Percentiles rank a stretch among this genome's conserved stretches.
Evolutionary conservation across 148 eudicot species (phyloP).

Genomic region (Gaultheria prostrata): DNA sequence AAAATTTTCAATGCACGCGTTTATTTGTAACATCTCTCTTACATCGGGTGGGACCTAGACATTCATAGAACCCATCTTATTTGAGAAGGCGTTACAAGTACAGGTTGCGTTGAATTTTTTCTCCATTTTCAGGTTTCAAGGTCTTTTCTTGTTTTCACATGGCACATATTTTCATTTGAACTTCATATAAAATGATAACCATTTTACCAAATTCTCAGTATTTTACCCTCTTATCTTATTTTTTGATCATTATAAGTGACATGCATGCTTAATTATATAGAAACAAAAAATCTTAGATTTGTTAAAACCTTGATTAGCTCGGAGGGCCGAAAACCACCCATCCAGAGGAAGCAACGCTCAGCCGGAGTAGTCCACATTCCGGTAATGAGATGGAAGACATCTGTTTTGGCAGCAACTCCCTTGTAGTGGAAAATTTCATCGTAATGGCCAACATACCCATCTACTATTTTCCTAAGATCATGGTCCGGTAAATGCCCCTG

Average conservation of each 20-base stretch:
- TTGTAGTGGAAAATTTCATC: conserved; percentile 78
- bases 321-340: conserved; percentile 96
- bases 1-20: too few species aligned
- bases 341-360: conserved; percentile 99
- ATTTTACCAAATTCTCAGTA: too few species aligned
- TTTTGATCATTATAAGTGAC: too few species aligned
- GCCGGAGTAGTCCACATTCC: conserved; percentile 97
- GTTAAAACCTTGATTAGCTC: conserved; percentile 85
- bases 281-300: conserved; percentile 35
- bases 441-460: conserved; percentile 77
- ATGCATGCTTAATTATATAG: too few species aligned
- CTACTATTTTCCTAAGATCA: conserved; percentile 68
- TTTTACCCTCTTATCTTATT: too few species aligned
- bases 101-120: too few species aligned
- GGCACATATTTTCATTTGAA: too few species aligned
- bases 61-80: too few species aligned
- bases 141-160: background rate
- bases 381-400: conserved; percentile 80
- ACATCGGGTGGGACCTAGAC: too few species aligned
- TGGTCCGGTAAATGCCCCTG: conserved; percentile 81
- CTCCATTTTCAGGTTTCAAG: background rate
- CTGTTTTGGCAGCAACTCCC: conserved; percentile 76
- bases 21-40: too few species aligned
- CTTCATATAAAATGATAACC: too few species aligned
- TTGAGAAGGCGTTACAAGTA: too few species aligned